Base-by-base conservation (phyloP, 2,329 filamentous ascomycete genomes). In the Byssochlamys sp. region DNA sequence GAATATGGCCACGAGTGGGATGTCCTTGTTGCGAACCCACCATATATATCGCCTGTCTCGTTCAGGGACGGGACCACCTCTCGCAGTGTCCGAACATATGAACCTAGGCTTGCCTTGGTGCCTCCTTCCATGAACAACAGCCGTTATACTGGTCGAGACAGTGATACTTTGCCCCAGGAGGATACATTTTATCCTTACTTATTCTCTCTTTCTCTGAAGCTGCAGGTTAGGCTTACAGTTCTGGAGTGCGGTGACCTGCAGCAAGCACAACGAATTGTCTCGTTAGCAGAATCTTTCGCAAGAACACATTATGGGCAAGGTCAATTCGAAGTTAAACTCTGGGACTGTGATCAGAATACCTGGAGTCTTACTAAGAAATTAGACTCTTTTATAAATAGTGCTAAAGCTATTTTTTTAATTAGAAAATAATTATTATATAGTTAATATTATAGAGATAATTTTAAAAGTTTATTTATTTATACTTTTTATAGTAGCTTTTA, bases 21-120 rank as follows among this genome's bases (percentile, higher is more conserved):
- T 60, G 74, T 97, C 3, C 73, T 99, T 1, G 82, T 94, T 35
- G 88, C 88, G 1, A 99, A 99, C 67, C 94, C 94, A 14, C 94
- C 94, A 0, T 97, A 97, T 70, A 86, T 97, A 54, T 95, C 91
- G 1, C 75, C 78, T 0, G 63, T 69, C 2, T 82, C 81, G 6
- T 91, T 89, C 66, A 73, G 59, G 4, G 64, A 78, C 45, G 79
- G 73, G 45, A 82, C 83, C 19, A 91, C 87, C 1, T 78, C 80
- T 1, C 82, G 85, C 27, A 92, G 89, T 11, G 92, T 96, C 29
- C 83, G 90, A 14, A 84, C 84, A 52, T 90, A 84, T 69, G 94
- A 99, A 73, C 94, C 94, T 2, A 82, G 77, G 61, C 73, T 89
- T 11, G 94, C 94, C 0, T 78, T 97, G 12, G 89, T 97, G 0